Conservation (phyloP, 352 stramenopile genomes). For the Phytophthora sp. region DNA sequence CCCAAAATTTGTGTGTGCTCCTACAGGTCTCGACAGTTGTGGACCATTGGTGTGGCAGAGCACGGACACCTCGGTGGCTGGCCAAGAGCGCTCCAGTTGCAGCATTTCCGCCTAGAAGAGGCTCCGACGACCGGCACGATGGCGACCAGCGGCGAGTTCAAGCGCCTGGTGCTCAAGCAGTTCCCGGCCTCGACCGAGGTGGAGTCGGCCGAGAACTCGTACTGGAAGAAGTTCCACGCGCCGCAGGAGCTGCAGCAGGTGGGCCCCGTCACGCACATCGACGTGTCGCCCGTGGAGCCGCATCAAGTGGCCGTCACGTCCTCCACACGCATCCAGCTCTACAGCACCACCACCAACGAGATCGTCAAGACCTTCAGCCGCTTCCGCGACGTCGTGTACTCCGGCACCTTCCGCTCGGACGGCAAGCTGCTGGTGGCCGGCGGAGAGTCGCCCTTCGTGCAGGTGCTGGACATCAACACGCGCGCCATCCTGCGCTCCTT, state of each 20-base stretch:
- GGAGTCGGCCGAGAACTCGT: slow-evolving; percentile 80
- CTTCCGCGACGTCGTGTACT: slow-evolving; percentile 90
- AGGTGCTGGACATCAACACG: slow-evolving; percentile 88
- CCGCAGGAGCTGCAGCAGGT: slow-evolving; percentile 86
- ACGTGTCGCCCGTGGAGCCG: slow-evolving; percentile 78
- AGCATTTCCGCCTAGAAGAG: slow-evolving; percentile 6
- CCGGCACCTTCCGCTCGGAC: slow-evolving; percentile 85
- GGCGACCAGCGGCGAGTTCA: slow-evolving; percentile 83
- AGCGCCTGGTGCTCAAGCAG: slow-evolving; percentile 88
- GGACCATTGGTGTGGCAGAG: background rate
- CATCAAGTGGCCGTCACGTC: slow-evolving; percentile 89
- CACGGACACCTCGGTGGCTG: slow-evolving; percentile 16
- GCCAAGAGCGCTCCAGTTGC: slow-evolving; percentile 20
- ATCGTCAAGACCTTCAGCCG: slow-evolving; percentile 90
- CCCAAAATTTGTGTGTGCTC: too few relatives aligned
- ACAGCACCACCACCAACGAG: slow-evolving; percentile 82
- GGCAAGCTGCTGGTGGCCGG: slow-evolving; percentile 89
- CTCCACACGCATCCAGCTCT: slow-evolving; percentile 87
- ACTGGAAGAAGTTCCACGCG: slow-evolving; percentile 90
- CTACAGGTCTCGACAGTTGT: too few relatives aligned
- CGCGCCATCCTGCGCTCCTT: slow-evolving; percentile 87
- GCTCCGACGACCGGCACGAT: slow-evolving; percentile 27
- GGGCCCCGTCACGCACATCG: slow-evolving; percentile 85
- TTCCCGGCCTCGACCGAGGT: slow-evolving; percentile 82
- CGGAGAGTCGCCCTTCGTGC: slow-evolving; percentile 73